These are phyloP conservation scores for Nakaseomyces sp. DNA, from an alignment of 1,139 yeast species.

Conservation along the genomic window DNA sequence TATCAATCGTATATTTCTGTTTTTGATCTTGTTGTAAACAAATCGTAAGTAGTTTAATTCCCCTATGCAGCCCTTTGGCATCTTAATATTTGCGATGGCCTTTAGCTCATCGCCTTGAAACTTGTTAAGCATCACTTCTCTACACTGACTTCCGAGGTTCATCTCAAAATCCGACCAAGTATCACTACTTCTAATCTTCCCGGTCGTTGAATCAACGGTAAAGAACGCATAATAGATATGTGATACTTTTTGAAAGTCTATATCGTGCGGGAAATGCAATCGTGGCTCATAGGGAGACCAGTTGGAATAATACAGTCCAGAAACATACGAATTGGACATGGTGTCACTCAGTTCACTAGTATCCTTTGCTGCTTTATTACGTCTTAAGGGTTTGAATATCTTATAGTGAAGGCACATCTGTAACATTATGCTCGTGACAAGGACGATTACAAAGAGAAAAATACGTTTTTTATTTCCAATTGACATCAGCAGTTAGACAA, in stretches of 20 bases:
- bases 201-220: slow-evolving; percentile 45
- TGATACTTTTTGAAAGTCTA: slow-evolving; percentile 50
- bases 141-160: slow-evolving; percentile 22
- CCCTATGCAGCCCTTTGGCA: slow-evolving; percentile 44
- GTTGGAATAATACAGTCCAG: slow-evolving; percentile 41
- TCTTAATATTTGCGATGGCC: slow-evolving; percentile 5
- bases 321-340: slow-evolving; percentile 10
- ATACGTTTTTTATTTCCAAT: background rate
- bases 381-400: slow-evolving; percentile 10
- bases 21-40: slow-evolving; percentile 12
- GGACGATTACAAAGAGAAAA: background rate
- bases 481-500: background rate
- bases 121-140: background rate
- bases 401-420: slow-evolving; percentile 15
- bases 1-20: slow-evolving; percentile 48
- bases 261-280: slow-evolving; percentile 55
- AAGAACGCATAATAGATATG: slow-evolving; percentile 76
- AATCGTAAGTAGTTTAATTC: slow-evolving; percentile 46
- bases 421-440: slow-evolving; percentile 4
- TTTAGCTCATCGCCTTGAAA: background rate
- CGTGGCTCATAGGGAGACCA: slow-evolving; percentile 68
- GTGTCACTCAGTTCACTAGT: slow-evolving; percentile 10
- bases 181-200: slow-evolving; percentile 49
- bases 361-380: background rate
- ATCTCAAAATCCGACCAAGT: slow-evolving; percentile 58